Evolutionary conservation across 148 eudicot genomes (phyloP), one percentile per base, ranked within the genome.

Genomic region (Heliamphora exappendiculata): DNA sequence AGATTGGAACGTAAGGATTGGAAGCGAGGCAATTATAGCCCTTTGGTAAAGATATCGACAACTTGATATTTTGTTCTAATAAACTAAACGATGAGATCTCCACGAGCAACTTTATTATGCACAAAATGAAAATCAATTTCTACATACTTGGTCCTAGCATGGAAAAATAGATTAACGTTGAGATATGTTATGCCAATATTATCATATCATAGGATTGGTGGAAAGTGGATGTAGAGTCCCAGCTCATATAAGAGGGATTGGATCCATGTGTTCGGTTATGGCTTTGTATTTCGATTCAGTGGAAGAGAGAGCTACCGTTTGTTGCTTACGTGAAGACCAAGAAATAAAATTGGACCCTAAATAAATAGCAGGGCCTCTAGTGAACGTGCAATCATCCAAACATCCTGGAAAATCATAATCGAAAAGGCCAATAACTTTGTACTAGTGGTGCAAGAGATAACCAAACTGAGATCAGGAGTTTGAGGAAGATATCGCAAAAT

Each of bases 381-480:
- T 70, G 39, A 33, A 50, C 17, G 4, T 14, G 4, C 54, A n/a
- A 16, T 50, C n/a, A 10, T 50, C n/a, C 0, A 2, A 14, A 45
- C 59, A 70, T 9, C 39, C 74, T 4, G 74, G 37, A 58, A 58
- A 70, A 49, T 70, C 74, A 9, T 7, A 14, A 70, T 47, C 41
- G 1, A 22, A 70, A 70, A 11, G 54, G 54, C 54, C 1, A n/a
- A n/a, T n/a, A n/a, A n/a, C n/a, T n/a, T n/a, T n/a, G n/a, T n/a
- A n/a, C n/a, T n/a, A n/a, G n/a, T n/a, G n/a, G 19, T 50, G 12
- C 54, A n/a, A 16, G 54, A 50, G 12, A 50, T 14, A 14, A 49
- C 4, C 4, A 49, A 20, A 20, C 17, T 20, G 4, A 12, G 4
- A 49, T 49, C 17, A 49, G n/a, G n/a, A 49, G 54, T 14, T 12